Evolutionary conservation across 192 early-diverging fungal species (phyloP), one percentile per base, ranked within the genome.

Genomic region (Spinellus fusiger): DNA sequence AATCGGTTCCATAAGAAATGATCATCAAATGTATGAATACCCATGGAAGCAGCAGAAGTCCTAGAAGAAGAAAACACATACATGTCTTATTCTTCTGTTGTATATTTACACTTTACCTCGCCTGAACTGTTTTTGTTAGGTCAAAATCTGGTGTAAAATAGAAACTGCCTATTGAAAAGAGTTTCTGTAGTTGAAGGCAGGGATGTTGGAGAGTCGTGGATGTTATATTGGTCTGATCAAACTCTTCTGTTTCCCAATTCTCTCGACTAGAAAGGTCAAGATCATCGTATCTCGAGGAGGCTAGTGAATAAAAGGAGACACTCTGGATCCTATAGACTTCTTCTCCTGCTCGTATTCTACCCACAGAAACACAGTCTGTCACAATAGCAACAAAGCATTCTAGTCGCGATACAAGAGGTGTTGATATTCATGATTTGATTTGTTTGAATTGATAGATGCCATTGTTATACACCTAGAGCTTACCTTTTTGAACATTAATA

Each of bases 1-100:
- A 82, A 86, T 44, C 71, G 77, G 70, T 99, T 99, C 97, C 97
- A 99, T 26, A 96, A 77, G 68, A 92, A 99, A 59, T 85, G 75
- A 1, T 80, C 73, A 60, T 93, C 87, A 62, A 75, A 82, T 16
- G 69, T 54, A 46, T 77, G 66, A 63, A 78, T 62, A 49, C 87
- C 84, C 2, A 82, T 76, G 4, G 77, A 70, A 28, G 65, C 65
- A 9, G 69, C 69, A 7, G 72, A 59, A 5, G 77, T 74, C 56
- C 81, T 77, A 28, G 53, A 59, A 23, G 54, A 55, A 51, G 48
- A 44, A 37, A 29, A 27, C 16, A 9, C 13, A 48, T 35, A 33
- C 32, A 20, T 35, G 32, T 31, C 7, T 4, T 3, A 26, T 34
- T 34, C 37, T 37, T n/a, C n/a, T n/a, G n/a, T n/a, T n/a, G n/a